Percentiles rank a stretch among this genome's conserved stretches.
Evolutionary conservation across 345 rosid genomes (phyloP).

Genomic region (Hibiscus mutabilis): DNA sequence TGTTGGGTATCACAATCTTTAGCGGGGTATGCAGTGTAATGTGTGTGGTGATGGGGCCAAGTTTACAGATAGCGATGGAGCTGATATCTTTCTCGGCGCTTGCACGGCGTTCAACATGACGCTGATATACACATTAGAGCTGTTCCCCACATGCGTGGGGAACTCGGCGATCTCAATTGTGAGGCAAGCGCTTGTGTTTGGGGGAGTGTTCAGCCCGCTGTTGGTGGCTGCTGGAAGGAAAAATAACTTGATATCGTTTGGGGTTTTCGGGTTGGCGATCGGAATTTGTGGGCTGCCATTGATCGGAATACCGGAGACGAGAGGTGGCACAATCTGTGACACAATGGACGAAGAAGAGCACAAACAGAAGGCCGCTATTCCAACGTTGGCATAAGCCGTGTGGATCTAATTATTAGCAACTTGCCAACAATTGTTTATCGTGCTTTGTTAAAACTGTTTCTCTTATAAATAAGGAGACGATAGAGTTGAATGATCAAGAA

Average conservation of each 20-base stretch:
- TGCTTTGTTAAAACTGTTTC: too few relatives aligned
- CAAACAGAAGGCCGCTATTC: too few relatives aligned
- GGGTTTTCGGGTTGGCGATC: constrained; percentile 43
- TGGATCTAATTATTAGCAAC: too few relatives aligned
- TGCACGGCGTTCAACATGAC: constrained; percentile 37
- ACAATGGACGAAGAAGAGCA: too few relatives aligned
- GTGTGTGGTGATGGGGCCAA: constrained; percentile 26
- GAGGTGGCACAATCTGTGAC: constrained; percentile 17
- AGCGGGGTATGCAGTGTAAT: constrained; percentile 40
- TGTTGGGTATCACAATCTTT: constrained; percentile 33
- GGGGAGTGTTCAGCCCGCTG: constrained; percentile 47
- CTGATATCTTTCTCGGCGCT: constrained; percentile 45
- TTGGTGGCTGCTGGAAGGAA: constrained; percentile 47
- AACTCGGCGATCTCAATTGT: constrained; percentile 57
- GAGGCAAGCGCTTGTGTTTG: constrained; percentile 54
- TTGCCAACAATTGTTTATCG: too few relatives aligned
- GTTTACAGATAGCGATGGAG: constrained; percentile 42
- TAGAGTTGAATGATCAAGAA: too few relatives aligned
- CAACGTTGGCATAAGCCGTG: too few relatives aligned
- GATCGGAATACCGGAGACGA: constrained; percentile 54
- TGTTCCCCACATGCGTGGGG: constrained; percentile 57
- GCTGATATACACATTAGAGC: constrained; percentile 47
- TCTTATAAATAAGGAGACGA: too few relatives aligned
- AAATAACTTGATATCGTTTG: constrained; percentile 33
- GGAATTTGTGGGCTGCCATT: constrained; percentile 42